phyloP scores from a whole-genome alignment of 768 basidiomycete genomes.

The Podaxis pistillaris region DNA sequence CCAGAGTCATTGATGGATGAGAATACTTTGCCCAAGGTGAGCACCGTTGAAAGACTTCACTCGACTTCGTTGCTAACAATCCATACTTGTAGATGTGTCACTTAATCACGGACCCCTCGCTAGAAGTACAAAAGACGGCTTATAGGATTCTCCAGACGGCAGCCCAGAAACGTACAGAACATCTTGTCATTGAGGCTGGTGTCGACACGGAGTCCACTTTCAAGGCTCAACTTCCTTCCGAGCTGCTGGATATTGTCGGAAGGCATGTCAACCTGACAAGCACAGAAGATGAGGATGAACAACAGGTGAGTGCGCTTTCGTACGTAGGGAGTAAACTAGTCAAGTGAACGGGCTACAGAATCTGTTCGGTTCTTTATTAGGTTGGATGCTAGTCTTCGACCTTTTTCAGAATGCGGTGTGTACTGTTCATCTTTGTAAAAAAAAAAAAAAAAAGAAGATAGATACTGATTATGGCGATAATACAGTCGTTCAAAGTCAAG shows the following conservation, averaged over 20 bases:
- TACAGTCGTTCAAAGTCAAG: constrained; percentile 84
- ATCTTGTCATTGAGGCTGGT: constrained; percentile 84
- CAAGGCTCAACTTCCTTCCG: constrained; percentile 55
- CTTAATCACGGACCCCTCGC: constrained; percentile 63
- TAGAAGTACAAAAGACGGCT: constrained; percentile 71
- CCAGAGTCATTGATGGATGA: constrained; percentile 61
- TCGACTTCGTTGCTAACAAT: constrained; percentile 1
- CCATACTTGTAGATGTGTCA: constrained; percentile 64
- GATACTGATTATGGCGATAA: not conserved
- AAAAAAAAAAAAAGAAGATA: too few species aligned
- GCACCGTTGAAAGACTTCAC: constrained; percentile 8
- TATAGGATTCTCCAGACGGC: constrained; percentile 72
- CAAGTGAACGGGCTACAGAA: constrained; percentile 25
- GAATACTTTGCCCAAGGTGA: constrained; percentile 63
- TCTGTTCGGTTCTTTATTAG: constrained; percentile 69
- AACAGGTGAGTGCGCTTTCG: constrained; percentile 29
- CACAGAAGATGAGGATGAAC: constrained; percentile 31
- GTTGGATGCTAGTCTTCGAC: constrained; percentile 90
- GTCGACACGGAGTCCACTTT: constrained; percentile 64
- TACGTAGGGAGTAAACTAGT: not conserved
- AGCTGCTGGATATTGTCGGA: constrained; percentile 65
- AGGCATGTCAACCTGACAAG: constrained; percentile 41
- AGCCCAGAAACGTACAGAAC: constrained; percentile 72
- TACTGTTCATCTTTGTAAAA: constrained; percentile 9
- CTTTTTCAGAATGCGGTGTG: constrained; percentile 81